Conservation (phyloP, 164 flowering plant genomes). For the Liquidambar formosana region DNA sequence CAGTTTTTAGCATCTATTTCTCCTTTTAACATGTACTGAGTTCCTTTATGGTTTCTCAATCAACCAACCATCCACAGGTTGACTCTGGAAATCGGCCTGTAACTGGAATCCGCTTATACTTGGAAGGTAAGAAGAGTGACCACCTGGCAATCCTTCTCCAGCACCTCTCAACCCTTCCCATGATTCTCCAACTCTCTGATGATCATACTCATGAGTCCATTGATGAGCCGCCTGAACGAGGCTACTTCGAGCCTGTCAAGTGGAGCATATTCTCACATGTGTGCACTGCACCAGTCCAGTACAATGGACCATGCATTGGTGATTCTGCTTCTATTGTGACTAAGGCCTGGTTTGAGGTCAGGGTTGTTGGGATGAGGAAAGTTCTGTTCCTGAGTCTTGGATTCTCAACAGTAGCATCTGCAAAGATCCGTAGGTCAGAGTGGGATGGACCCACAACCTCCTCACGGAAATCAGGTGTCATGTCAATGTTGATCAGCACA, state of each 20-base stretch:
- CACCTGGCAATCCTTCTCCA: constrained; percentile 86
- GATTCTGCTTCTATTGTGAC: constrained; percentile 80
- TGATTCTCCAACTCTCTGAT: constrained; percentile 54
- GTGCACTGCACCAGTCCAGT: constrained; percentile 79
- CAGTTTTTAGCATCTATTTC: too few relatives aligned
- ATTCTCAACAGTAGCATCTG: constrained; percentile 68
- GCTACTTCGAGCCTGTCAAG: constrained; percentile 72
- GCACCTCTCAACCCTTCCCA: constrained; percentile 74
- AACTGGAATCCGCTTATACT: constrained; percentile 78
- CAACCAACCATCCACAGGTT: constrained; percentile 52
- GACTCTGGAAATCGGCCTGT: constrained; percentile 73
- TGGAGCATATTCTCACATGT: constrained; percentile 84
- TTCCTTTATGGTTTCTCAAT: constrained; percentile 12
- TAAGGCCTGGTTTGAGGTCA: constrained; percentile 85
- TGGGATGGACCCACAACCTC: constrained; percentile 72
- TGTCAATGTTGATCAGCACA: constrained; percentile 60
- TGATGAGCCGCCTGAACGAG: constrained; percentile 46
- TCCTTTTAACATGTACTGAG: neutral
- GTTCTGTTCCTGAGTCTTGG: constrained; percentile 85
- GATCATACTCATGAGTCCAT: constrained; percentile 40
- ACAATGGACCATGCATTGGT: constrained; percentile 49
- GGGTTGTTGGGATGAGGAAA: constrained; percentile 62
- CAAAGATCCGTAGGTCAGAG: constrained; percentile 65
- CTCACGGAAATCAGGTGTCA: constrained; percentile 64
- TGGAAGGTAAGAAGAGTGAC: constrained; percentile 82